A percentile compares a stretch with the other conserved stretches of the same genome.
phyloP scores from a whole-genome alignment of 2,329 filamentous ascomycete genomes.

The Fusarium sp. region DNA sequence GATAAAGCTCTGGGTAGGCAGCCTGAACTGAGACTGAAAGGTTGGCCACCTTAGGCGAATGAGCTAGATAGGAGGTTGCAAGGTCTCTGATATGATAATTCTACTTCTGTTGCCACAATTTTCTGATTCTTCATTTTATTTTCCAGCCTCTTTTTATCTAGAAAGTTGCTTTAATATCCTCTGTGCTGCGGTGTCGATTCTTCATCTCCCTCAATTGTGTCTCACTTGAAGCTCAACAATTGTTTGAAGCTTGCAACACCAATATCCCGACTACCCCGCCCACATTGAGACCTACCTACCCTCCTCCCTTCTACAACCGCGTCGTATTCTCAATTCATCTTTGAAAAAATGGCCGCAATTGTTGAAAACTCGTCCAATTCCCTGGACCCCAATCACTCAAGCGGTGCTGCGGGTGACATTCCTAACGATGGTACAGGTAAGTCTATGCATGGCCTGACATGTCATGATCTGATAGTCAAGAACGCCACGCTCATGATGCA shows the following conservation, averaged over 20 bases:
- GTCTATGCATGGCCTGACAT: conserved; percentile 39
- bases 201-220: conserved; percentile 33
- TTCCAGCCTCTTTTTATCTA: conserved; percentile 29
- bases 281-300: conserved; percentile 24
- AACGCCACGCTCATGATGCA: conserved; percentile 33
- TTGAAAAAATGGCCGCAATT: conserved; percentile 51
- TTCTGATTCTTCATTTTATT: conserved; percentile 26
- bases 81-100: conserved; percentile 42
- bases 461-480: conserved; percentile 38
- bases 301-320: conserved; percentile 28
- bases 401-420: conserved; percentile 60
- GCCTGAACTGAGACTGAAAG: conserved; percentile 10
- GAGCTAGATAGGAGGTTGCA: conserved; percentile 40
- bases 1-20: conserved; percentile 44
- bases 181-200: conserved; percentile 18
- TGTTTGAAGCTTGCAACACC: conserved; percentile 39
- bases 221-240: conserved; percentile 41
- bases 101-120: conserved; percentile 31
- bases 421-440: conserved; percentile 79
- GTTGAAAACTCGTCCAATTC: conserved; percentile 58
- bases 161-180: conserved; percentile 11
- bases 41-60: conserved; percentile 27
- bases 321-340: conserved; percentile 17
- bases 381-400: conserved; percentile 51
- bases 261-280: conserved; percentile 37